phyloP scores from a whole-genome alignment of 805 yeast genomes.

The Danielia reshetovae region DNA sequence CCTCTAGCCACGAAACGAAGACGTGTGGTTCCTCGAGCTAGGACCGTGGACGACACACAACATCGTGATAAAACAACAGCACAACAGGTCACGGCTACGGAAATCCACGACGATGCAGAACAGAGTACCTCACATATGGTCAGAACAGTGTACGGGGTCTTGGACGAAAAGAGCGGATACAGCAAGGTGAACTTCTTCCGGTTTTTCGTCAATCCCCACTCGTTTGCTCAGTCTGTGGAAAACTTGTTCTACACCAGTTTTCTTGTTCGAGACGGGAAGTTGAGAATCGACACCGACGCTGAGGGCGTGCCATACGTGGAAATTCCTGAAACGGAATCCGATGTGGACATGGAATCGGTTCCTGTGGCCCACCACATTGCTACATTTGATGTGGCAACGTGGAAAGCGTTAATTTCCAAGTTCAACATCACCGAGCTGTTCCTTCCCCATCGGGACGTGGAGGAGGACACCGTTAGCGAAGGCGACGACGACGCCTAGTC shows the following conservation, averaged over 20 bases:
- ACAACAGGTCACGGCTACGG: constrained; percentile 47
- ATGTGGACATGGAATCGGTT: constrained; percentile 14
- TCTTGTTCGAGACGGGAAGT: constrained; percentile 66
- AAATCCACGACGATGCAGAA: constrained; percentile 46
- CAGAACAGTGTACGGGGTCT: constrained; percentile 44
- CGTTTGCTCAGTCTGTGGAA: constrained; percentile 78
- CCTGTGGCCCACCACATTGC: constrained; percentile 58
- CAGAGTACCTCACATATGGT: constrained; percentile 67
- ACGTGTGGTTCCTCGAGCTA: constrained; percentile 27
- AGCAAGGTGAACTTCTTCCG: constrained; percentile 53
- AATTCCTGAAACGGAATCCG: constrained; percentile 21
- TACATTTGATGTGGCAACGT: constrained; percentile 60
- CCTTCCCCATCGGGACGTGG: constrained; percentile 38
- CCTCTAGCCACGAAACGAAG: constrained; percentile 63
- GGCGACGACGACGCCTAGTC: constrained; percentile 1
- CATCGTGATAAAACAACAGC: constrained; percentile 38
- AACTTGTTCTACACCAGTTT: constrained; percentile 82
- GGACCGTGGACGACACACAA: constrained; percentile 41
- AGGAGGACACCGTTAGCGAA: constrained; percentile 10
- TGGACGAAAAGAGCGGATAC: constrained; percentile 25
- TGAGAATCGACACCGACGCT: constrained; percentile 49
- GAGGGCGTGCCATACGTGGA: constrained; percentile 44
- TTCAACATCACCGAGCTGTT: constrained; percentile 55
- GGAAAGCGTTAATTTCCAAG: constrained; percentile 54
- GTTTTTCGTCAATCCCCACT: constrained; percentile 69